Evolutionary conservation across 2,329 filamentous ascomycete species (phyloP).

Genomic region (Emmonsiellopsis sp.): DNA sequence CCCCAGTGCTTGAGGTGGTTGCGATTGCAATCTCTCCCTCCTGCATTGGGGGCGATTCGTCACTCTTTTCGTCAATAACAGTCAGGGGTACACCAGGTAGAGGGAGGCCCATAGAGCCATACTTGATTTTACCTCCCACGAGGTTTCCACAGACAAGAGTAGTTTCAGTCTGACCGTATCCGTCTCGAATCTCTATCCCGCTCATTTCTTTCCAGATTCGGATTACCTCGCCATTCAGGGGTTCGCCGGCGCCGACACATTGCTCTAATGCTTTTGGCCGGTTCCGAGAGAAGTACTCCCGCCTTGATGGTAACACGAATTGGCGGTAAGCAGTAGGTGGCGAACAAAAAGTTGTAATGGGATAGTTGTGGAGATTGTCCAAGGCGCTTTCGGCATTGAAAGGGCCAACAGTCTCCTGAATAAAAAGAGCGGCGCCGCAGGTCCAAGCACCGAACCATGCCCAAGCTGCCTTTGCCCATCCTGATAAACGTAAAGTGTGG

Average conservation of each 20-base stretch:
- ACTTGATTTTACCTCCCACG: constrained; percentile 21
- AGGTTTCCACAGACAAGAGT: constrained; percentile 32
- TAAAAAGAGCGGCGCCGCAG: constrained; percentile 31
- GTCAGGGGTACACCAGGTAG: constrained; percentile 27
- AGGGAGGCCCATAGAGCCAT: constrained; percentile 33
- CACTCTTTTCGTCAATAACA: constrained; percentile 24
- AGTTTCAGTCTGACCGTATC: constrained; percentile 34
- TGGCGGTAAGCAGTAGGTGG: constrained; percentile 33
- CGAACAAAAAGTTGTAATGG: constrained; percentile 33
- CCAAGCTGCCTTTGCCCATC: constrained; percentile 36
- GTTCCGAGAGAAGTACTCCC: constrained; percentile 17
- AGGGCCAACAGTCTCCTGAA: constrained; percentile 28
- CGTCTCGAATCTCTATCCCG: constrained; percentile 29
- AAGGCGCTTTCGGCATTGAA: constrained; percentile 24
- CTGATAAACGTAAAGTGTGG: constrained; percentile 4
- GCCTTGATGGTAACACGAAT: constrained; percentile 26
- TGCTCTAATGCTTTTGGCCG: constrained; percentile 23
- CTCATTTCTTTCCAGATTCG: constrained; percentile 26
- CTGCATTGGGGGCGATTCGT: constrained; percentile 15
- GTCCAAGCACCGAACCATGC: constrained; percentile 33
- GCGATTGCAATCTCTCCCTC: constrained; percentile 31
- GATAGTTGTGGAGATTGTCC: constrained; percentile 25
- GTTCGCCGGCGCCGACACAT: constrained; percentile 31
- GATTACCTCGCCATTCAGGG: constrained; percentile 32
- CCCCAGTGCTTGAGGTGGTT: constrained; percentile 6